phyloP scores from a whole-genome alignment of 208 protist genomes.

The Naegleria fowleri region DNA sequence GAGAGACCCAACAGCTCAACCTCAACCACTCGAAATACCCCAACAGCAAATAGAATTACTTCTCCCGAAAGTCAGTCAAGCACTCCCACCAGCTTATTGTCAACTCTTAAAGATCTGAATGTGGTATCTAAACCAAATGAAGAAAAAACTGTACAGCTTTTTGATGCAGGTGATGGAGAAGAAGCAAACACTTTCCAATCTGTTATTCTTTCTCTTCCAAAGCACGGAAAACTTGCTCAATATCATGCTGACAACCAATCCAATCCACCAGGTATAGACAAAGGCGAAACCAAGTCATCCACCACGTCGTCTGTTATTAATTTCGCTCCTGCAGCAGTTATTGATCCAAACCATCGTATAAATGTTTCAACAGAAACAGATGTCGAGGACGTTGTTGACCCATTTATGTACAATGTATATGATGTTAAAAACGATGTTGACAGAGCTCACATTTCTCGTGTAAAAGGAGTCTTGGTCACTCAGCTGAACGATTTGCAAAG shows the following conservation, averaged over 20 bases:
- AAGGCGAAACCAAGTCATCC: not conserved
- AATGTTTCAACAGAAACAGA: not conserved
- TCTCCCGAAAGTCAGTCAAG: not conserved
- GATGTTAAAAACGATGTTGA: slow-evolving; percentile 2
- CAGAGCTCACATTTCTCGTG: not conserved
- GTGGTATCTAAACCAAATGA: not conserved
- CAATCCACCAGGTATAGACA: not conserved
- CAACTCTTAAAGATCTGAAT: not conserved
- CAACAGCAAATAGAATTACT: not conserved
- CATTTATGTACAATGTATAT: slow-evolving; percentile 10
- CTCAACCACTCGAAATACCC: not conserved
- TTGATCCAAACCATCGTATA: not conserved
- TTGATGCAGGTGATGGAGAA: not conserved
- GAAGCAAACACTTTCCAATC: not conserved
- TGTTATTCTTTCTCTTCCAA: not conserved
- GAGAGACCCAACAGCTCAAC: not conserved
- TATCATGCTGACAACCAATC: not conserved
- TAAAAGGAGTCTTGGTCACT: not conserved
- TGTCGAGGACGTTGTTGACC: not conserved
- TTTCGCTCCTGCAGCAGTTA: not conserved
- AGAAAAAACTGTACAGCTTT: not conserved
- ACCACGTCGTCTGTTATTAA: not conserved
- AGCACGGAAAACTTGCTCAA: not conserved
- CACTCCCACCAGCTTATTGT: not conserved
- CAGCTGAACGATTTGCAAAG: not conserved